Base-by-base conservation (phyloP, 2,329 filamentous ascomycete species). In the Xylaria sp. region DNA sequence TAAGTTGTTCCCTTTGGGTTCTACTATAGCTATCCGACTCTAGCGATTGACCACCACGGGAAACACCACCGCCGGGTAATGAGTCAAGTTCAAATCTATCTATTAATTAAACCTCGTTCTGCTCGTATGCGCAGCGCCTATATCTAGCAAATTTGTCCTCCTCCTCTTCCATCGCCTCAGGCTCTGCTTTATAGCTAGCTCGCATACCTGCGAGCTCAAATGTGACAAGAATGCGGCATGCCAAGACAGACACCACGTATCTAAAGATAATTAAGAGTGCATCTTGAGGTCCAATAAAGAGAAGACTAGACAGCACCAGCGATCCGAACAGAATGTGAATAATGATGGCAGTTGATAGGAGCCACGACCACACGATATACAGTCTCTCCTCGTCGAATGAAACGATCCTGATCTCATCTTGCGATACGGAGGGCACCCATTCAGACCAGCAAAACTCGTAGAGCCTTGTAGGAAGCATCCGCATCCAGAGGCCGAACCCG, bases 261-360 rank as follows among this genome's bases (percentile, higher is more conserved):
- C 72, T 60, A 10, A 58, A 63, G 15, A 74, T 60, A 10, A 72
- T 63, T 0, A 62, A 27, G 6, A 73, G 58, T 0, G 71, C 68
- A 33, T 74, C 70, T 3, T 29, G 15, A 1, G 65, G 57, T 1
- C 64, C 65, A 23, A 73, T 67, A 29, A 72, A 73, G 23, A 61
- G 49, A 19, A 72, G 65, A 47, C 68, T 67, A 9, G 70, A 71
- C 21, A 72, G 64, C 38, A 70, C 55, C 6, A 72, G 56, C 4
- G 70, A 72, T 13, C 71, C 71, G 44, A 68, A 72, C 15, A 72
- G 56, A 44, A 74, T 64, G 55, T 73, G 70, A 41, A 67, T 57
- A 23, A 68, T 60, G 3, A 62, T 71, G 10, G 53, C 44, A 13
- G 59, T 64, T 2, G 67, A 70, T 9, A 65, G 60, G 2, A 69